Evolutionary conservation across 768 basidiomycete genomes (phyloP).

Genomic region (Rhodotorula toruloides): DNA sequence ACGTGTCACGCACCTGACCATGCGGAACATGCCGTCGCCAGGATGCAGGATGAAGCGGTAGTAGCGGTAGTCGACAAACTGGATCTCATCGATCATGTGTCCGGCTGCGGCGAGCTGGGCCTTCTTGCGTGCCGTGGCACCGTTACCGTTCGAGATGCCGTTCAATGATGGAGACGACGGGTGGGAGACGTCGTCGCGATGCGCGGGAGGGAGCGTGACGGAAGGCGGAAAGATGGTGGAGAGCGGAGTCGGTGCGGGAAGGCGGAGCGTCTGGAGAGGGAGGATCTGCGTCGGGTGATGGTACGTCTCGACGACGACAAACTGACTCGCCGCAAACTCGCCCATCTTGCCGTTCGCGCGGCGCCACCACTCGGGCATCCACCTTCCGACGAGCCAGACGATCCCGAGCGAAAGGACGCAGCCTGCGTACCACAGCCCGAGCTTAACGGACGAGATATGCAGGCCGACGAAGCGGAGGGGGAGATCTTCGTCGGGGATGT

Average conservation of each 20-base stretch:
- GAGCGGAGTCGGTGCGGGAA: slow-evolving; percentile 70
- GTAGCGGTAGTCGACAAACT: slow-evolving; percentile 84
- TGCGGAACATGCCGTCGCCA: slow-evolving; percentile 71
- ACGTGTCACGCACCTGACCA: slow-evolving; percentile 63
- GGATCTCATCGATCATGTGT: slow-evolving; percentile 53
- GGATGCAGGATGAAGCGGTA: slow-evolving; percentile 83
- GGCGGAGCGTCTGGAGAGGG: slow-evolving; percentile 54
- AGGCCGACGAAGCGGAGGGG: slow-evolving; percentile 83
- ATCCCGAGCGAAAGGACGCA: slow-evolving; percentile 67
- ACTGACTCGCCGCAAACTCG: slow-evolving; percentile 63
- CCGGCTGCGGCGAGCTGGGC: slow-evolving; percentile 5
- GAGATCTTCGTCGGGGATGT: slow-evolving; percentile 82
- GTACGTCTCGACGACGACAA: slow-evolving; percentile 85
- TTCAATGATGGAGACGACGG: slow-evolving; percentile 37
- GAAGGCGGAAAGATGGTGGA: slow-evolving; percentile 68
- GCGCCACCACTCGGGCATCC: slow-evolving; percentile 90
- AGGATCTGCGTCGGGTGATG: slow-evolving; percentile 76
- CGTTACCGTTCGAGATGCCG: slow-evolving; percentile 4
- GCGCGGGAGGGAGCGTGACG: slow-evolving; percentile 37
- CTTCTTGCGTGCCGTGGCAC: slow-evolving; percentile 9
- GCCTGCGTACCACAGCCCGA: slow-evolving; percentile 63
- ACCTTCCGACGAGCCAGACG: slow-evolving; percentile 76
- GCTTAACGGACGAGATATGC: slow-evolving; percentile 60
- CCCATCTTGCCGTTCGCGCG: slow-evolving; percentile 76
- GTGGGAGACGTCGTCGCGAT: slow-evolving; percentile 38